Conservation (phyloP, 768 basidiomycete genomes). For the Boletus fagicola region DNA sequence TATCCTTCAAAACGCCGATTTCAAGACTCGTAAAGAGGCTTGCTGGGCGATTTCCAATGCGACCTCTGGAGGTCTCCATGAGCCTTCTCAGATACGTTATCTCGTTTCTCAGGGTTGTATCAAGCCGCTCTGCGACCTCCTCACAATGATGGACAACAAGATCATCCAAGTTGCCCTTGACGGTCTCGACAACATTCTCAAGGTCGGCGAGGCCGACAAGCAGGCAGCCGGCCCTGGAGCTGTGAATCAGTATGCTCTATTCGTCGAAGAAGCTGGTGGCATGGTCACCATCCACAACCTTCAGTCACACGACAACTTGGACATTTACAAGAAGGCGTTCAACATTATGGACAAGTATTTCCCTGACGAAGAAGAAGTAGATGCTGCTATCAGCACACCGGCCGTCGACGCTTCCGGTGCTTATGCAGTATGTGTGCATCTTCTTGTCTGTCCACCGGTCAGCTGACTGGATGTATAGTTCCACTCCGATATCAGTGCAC, state of each 20-base stretch:
- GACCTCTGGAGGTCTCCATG: conserved; percentile 94
- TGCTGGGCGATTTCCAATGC: conserved; percentile 99
- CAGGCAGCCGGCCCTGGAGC: conserved; percentile 75
- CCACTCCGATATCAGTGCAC: conserved; percentile 81
- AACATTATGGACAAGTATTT: conserved; percentile 98
- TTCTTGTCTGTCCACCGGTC: neutral
- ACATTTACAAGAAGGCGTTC: conserved; percentile 99
- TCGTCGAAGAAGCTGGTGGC: conserved; percentile 96
- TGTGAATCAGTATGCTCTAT: conserved; percentile 90
- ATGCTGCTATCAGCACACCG: conserved; percentile 76
- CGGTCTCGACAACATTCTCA: conserved; percentile 96
- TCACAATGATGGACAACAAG: conserved; percentile 99
- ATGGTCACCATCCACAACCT: conserved; percentile 99
- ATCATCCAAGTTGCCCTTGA: conserved; percentile 98
- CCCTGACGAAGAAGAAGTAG: conserved; percentile 95
- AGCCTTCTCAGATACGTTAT: conserved; percentile 96
- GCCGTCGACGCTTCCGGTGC: conserved; percentile 70
- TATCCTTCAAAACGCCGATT: conserved; percentile 95
- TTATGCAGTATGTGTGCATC: conserved; percentile 57
- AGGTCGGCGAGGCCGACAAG: conserved; percentile 96
- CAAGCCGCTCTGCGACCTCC: conserved; percentile 94
- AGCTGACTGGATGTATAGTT: conserved; percentile 47
- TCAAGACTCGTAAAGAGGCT: conserved; percentile 99
- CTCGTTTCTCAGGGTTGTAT: conserved; percentile 98
- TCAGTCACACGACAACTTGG: conserved; percentile 98